Evolutionary conservation across 192 early-diverging fungal species (phyloP), one percentile per base, ranked within the genome.

Genomic region (Rhizoclosmatium sp.): DNA sequence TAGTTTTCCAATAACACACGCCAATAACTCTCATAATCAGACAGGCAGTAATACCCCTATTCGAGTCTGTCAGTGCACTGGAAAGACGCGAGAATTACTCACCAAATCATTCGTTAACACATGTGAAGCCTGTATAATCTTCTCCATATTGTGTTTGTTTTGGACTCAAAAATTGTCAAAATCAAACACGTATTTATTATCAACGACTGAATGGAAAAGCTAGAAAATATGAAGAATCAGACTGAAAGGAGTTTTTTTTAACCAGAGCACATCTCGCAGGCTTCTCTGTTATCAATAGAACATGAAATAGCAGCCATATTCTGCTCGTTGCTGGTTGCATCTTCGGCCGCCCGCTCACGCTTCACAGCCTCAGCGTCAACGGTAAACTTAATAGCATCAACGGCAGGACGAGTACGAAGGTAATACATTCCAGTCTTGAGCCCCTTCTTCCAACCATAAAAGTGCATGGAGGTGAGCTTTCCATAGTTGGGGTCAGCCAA

Each of bases 391-490:
- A 99, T 98, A 10, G 97, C 96, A 80, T 98, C 96, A 14, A 90
- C 95, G 14, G 97, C 96, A n/a, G 97, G 96, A 47, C 95, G 90
- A 7, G 96, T 95, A 54, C 97, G 93, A 67, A 99, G 85, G 83
- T 99, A 99, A 85, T 99, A 99, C 97, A 97, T 97, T 59, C 97
- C 97, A 5, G 97, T 99, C 93, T 99, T 99, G 21, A 99, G 88
- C 2, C 97, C 97, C 86, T 93, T 92, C 87, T 95, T 94, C 96
- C 97, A 98, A 14, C 94, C 97, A 83, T 98, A 97, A 79, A 99
- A 98, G 85, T 98, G 96, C 97, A 99, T 99, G 47, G 88, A 91
- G 4, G 97, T 96, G 75, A 99, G 87, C 84, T 96, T 97, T 82
- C 93, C 94, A 86, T 93, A 97, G 83, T 94, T 96, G 9, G 95